A percentile compares a stretch with the other conserved stretches of the same genome.
These are phyloP conservation scores for Suillus lakei DNA, from an alignment of 768 basidiomycete species.

Conservation along the genomic window DNA sequence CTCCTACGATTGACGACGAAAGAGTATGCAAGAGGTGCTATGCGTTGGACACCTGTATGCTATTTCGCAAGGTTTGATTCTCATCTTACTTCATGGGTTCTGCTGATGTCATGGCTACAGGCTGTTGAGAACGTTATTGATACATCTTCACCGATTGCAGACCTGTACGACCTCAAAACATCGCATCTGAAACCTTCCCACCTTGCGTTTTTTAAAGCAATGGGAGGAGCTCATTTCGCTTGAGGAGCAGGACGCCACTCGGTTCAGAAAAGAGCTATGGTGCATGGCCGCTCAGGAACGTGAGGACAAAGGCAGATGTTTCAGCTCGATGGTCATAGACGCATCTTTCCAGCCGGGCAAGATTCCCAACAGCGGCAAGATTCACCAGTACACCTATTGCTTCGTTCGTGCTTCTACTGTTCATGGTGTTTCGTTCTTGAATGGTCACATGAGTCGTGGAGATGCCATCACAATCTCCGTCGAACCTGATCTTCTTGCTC, in stretches of 20 bases:
- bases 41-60: constrained; percentile 85
- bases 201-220: constrained; percentile 77
- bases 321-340: constrained; percentile 78
- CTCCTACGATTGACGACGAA: constrained; percentile 85
- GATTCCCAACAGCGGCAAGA: constrained; percentile 49
- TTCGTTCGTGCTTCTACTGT: constrained; percentile 50
- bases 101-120: constrained; percentile 38
- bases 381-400: constrained; percentile 80
- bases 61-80: constrained; percentile 79
- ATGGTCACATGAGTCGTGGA: constrained; percentile 76
- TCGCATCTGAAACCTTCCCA: constrained; percentile 75
- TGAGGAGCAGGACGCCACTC: constrained; percentile 86
- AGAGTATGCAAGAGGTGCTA: constrained; percentile 83
- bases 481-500: constrained; percentile 83
- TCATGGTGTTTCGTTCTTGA: constrained; percentile 54
- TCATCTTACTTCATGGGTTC: background rate
- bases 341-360: constrained; percentile 36
- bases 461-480: constrained; percentile 90
- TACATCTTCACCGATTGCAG: constrained; percentile 56
- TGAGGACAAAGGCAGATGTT: constrained; percentile 83
- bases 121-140: constrained; percentile 71
- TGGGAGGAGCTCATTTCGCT: constrained; percentile 88
- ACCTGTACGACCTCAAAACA: constrained; percentile 79
- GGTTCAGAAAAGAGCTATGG: constrained; percentile 94
- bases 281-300: constrained; percentile 82